Percentiles rank a stretch among this genome's conserved stretches.
Conservation (phyloP, 257 asterid species). For the Handroanthus guayacan region DNA sequence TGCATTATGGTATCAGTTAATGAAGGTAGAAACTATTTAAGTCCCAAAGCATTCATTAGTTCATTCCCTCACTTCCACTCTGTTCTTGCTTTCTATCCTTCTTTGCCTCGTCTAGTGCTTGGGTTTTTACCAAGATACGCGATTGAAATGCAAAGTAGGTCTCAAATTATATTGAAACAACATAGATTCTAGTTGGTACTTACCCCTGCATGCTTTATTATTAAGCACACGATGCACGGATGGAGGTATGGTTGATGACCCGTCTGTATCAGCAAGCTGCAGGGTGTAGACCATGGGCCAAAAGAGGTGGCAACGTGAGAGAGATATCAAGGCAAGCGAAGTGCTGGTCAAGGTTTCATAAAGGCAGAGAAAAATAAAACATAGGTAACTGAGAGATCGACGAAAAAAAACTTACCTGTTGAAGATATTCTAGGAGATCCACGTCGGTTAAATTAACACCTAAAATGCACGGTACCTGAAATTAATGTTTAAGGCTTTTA, state of each 20-base stretch:
- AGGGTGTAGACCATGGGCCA: slow-evolving; percentile 31
- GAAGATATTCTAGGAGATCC: slow-evolving; percentile 89
- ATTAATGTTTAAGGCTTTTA: slow-evolving; percentile 26
- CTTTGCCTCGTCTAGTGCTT: slow-evolving; percentile 11
- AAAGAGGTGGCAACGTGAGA: background rate
- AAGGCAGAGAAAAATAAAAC: background rate
- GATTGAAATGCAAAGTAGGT: background rate
- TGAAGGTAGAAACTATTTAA: slow-evolving; percentile 6
- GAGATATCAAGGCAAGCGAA: slow-evolving; percentile 20
- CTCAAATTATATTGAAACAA: background rate
- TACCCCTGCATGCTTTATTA: slow-evolving; percentile 96
- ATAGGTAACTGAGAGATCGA: slow-evolving; percentile 11
- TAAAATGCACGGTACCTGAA: slow-evolving; percentile 91
- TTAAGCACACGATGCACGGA: slow-evolving; percentile 84
- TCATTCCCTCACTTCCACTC: background rate
- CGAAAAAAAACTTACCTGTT: slow-evolving; percentile 62
- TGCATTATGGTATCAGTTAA: slow-evolving; percentile 30
- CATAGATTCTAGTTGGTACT: slow-evolving; percentile 20
- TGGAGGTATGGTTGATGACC: slow-evolving; percentile 91
- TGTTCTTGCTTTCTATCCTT: background rate
- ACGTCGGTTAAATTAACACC: slow-evolving; percentile 75
- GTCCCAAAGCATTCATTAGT: background rate
- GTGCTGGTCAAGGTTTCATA: slow-evolving; percentile 21
- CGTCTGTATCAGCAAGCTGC: slow-evolving; percentile 94
- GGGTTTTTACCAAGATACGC: background rate